Conservation (phyloP, 2,329 filamentous ascomycete species). For the Zymoseptoria ardabiliae region DNA sequence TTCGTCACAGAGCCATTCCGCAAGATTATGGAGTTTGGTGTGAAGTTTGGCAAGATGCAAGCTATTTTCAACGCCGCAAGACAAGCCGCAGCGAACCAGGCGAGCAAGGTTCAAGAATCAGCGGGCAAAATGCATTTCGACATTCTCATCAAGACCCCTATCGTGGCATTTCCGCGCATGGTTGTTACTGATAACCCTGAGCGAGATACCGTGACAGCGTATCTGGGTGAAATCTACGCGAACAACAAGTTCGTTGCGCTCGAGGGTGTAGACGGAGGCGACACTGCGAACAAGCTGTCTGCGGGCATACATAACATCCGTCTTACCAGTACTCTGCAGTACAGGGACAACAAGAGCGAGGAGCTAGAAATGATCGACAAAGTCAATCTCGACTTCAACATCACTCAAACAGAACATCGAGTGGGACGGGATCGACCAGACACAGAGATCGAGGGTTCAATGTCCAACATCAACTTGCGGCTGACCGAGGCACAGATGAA, state of each 20-base stretch:
- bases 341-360: conserved; percentile 62
- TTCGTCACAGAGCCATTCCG: conserved; percentile 96
- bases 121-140: conserved; percentile 90
- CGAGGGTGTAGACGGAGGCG: conserved; percentile 57
- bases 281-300: conserved; percentile 80
- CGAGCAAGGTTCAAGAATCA: conserved; percentile 85
- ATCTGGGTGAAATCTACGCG: conserved; percentile 93
- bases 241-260: conserved; percentile 86
- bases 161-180: conserved; percentile 83
- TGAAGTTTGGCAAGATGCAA: conserved; percentile 99
- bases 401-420: conserved; percentile 85
- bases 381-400: conserved; percentile 85
- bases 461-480: conserved; percentile 87
- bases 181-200: conserved; percentile 62
- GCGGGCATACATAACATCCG: conserved; percentile 88
- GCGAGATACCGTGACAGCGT: conserved; percentile 81
- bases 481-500: conserved; percentile 87
- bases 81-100: conserved; percentile 87
- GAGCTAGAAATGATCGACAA: conserved; percentile 96
- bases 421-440: conserved; percentile 73
- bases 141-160: conserved; percentile 86
- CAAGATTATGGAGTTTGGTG: conserved; percentile 94
- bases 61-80: conserved; percentile 96
- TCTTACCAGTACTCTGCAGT: conserved; percentile 83
- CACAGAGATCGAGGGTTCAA: conserved; percentile 79